Evolutionary conservation across 1,284 basidiomycete genomes (phyloP), one percentile per base, ranked within the genome.

Genomic region (Xanthoconium separans): DNA sequence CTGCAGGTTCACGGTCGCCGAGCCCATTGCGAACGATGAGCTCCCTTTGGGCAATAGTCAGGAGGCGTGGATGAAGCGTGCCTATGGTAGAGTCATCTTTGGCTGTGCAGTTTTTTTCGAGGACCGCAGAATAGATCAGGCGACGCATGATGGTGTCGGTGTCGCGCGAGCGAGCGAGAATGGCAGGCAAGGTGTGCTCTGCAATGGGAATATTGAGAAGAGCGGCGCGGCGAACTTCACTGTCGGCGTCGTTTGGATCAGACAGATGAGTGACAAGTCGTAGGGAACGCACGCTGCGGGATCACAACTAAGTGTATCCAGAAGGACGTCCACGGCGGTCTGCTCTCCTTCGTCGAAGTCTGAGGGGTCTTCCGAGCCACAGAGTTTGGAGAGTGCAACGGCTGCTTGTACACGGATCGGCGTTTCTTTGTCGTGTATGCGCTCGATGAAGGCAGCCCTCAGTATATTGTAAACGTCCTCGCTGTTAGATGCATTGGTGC

Each of bases 171-270:
- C 95, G 84, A 6, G 84, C 80, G 37, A 99, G 81, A 45, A 98
- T 79, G 9, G 79, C 70, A 1, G 86, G 78, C 1, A 97, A 74
- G 0, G 87, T 88, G 0, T 72, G 68, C 2, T 77, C 75, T 1
- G 80, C 80, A 16, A 89, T 74, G 1, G 91, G 87, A 1, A 95
- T 76, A 62, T 93, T 90, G 58, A 93, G 78, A 0, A 99, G 78
- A 0, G 91, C 88, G 0, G 93, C 90, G 22, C 93, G 85, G 13
- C 96, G 91, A 9, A 97, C 95, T 63, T 98, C 95, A 3, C 93
- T 95, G 65, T 44, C 18, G 49, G 29, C 4, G 6, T 31, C 44
- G 39, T 47, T 50, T 37, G 2, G 5, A 7, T 27, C 15, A 33
- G n/a, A 44, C 13, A 10, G 52, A 39, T 42, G 29, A 24, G 12